phyloP scores from a whole-genome alignment of 192 early-diverging fungal genomes.

The Rhizoclosmatium globosum region DNA sequence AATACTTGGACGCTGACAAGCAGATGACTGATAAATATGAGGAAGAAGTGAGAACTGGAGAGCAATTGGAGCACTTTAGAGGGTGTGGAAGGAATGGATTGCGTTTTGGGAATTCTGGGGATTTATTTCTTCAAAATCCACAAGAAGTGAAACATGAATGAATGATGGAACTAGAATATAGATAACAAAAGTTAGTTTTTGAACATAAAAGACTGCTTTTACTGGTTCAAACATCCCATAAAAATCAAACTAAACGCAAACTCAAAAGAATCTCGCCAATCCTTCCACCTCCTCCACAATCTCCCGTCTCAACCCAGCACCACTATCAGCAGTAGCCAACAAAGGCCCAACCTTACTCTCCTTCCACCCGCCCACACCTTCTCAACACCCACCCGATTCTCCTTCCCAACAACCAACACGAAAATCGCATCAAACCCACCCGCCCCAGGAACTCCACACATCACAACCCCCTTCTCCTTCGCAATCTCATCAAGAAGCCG shows the following conservation, averaged over 20 bases:
- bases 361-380: constrained; percentile 63
- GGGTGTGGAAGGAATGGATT: no score
- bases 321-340: constrained; percentile 70
- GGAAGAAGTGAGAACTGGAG: no score
- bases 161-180: no score
- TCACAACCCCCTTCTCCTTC: constrained; percentile 80
- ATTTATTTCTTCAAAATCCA: no score
- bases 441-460: constrained; percentile 96
- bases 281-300: constrained; percentile 14
- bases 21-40: neutral
- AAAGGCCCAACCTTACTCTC: constrained; percentile 86
- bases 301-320: constrained; percentile 51
- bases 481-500: constrained; percentile 84
- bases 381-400: constrained; percentile 30
- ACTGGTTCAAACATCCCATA: no score
- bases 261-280: constrained; percentile 4
- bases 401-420: constrained; percentile 65
- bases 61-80: no score
- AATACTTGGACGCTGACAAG: neutral
- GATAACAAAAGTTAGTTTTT: no score
- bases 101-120: no score
- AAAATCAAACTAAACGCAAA: no score
- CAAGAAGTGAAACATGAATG: no score
- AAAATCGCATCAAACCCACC: constrained; percentile 99
- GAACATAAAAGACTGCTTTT: no score